Percentiles rank a stretch among this genome's conserved stretches.
phyloP scores from a whole-genome alignment of 306 rosid genomes.

The Fagus crenata region DNA sequence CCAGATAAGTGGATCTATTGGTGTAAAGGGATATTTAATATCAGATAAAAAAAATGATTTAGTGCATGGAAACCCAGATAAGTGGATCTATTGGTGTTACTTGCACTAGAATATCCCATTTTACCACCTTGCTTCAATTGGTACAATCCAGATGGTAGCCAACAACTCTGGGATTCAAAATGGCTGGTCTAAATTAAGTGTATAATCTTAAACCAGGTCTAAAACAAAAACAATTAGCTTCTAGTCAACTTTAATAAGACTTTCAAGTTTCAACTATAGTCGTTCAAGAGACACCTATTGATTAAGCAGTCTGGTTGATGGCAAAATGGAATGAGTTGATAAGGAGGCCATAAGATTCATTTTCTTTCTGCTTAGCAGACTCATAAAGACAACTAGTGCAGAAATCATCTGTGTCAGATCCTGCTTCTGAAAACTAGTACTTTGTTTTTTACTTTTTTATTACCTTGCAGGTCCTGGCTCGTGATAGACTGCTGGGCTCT shows the following conservation, averaged over 20 bases:
- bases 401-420: slow-evolving; percentile 9
- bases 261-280: slow-evolving; percentile 19
- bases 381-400: slow-evolving; percentile 1
- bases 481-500: slow-evolving; percentile 90
- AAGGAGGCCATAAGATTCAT: slow-evolving; percentile 10
- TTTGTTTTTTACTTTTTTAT: slow-evolving; percentile 12
- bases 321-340: background rate
- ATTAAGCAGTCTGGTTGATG: slow-evolving; percentile 17
- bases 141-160: background rate
- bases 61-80: background rate
- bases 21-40: background rate
- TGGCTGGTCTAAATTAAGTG: slow-evolving; percentile 3
- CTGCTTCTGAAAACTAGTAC: slow-evolving; percentile 31
- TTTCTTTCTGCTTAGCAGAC: slow-evolving; percentile 1
- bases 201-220: background rate
- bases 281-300: background rate
- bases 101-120: slow-evolving; percentile 4
- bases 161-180: slow-evolving; percentile 1
- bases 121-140: background rate
- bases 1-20: background rate
- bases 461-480: slow-evolving; percentile 76
- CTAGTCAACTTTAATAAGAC: background rate
- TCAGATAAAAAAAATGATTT: background rate
- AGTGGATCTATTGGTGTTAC: slow-evolving; percentile 3
- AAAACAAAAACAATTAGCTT: slow-evolving; percentile 7